Evolutionary conservation across 192 early-diverging fungal genomes (phyloP).

Genomic region (Lobulomyces angularis): DNA sequence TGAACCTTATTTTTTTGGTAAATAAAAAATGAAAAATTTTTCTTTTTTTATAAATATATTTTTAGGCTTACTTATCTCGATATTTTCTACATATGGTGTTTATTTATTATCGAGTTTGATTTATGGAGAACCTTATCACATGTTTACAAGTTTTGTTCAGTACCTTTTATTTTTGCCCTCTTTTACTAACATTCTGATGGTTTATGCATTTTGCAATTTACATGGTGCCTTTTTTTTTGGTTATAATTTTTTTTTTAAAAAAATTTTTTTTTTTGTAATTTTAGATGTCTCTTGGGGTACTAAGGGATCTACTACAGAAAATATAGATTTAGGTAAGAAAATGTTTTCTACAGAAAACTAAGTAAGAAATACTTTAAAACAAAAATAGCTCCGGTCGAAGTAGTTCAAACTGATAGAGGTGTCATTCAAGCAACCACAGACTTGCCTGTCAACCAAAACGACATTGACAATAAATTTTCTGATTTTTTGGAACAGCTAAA

Average conservation of each 20-base stretch:
- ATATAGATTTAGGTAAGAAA: neutral
- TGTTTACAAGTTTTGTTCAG: conserved; percentile 33
- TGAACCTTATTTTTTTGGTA: too few species aligned
- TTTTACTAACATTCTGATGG: conserved; percentile 42
- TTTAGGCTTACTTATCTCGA: conserved; percentile 23
- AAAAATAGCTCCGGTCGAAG: conserved; percentile 21
- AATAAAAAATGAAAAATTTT: too few species aligned
- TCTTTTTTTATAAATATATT: conserved; percentile 16
- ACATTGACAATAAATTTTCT: conserved; percentile 33
- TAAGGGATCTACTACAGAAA: conserved; percentile 5
- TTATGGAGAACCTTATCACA: conserved; percentile 40
- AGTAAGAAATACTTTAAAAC: conserved; percentile 1
- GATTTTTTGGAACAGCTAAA: conserved; percentile 6
- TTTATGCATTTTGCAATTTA: conserved; percentile 32
- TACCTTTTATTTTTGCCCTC: conserved; percentile 28
- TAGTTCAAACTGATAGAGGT: conserved; percentile 7
- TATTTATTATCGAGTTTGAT: conserved; percentile 31
- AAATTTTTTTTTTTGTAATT: conserved; percentile 13
- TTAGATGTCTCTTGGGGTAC: conserved; percentile 50
- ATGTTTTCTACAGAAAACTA: neutral
- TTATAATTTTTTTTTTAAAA: neutral
- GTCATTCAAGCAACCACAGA: conserved; percentile 20
- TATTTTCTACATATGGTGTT: conserved; percentile 35
- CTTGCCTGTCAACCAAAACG: conserved; percentile 26
- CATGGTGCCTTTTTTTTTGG: conserved; percentile 14